A percentile compares a stretch with the other conserved stretches of the same genome.
phyloP scores from a whole-genome alignment of 352 stramenopile genomes.

The Phytophthora sansomeana region DNA sequence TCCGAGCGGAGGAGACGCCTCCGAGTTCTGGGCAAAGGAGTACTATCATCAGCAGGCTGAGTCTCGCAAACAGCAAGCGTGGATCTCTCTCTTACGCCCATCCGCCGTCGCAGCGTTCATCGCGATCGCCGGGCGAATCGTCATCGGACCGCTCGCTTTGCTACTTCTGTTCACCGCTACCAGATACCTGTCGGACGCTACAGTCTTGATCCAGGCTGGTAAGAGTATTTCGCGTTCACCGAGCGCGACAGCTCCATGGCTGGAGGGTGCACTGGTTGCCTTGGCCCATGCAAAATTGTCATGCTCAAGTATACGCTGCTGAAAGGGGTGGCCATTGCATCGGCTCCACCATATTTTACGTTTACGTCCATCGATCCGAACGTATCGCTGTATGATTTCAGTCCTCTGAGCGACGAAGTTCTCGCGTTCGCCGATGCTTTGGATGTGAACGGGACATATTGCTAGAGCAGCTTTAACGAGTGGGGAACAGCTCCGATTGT shows the following conservation, averaged over 20 bases:
- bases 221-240: constrained; percentile 31
- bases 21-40: not conserved
- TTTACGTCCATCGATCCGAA: constrained; percentile 17
- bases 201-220: constrained; percentile 27
- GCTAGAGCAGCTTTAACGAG: constrained; percentile 33
- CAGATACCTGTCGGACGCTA: constrained; percentile 22
- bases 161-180: constrained; percentile 16
- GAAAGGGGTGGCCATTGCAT: constrained; percentile 16
- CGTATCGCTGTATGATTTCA: constrained; percentile 26
- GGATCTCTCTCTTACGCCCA: constrained; percentile 3
- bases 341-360: constrained; percentile 18
- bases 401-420: constrained; percentile 25
- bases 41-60: constrained; percentile 20
- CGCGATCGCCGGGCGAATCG: constrained; percentile 13
- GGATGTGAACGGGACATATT: constrained; percentile 23
- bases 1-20: not conserved
- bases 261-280: constrained; percentile 23
- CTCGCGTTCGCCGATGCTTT: constrained; percentile 19
- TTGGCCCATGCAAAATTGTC: constrained; percentile 24
- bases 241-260: constrained; percentile 28
- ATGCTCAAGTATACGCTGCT: constrained; percentile 34
- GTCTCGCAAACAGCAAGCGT: constrained; percentile 2
- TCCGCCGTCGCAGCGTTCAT: constrained; percentile 17
- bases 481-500: constrained; percentile 22
- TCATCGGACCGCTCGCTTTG: constrained; percentile 14